These are phyloP conservation scores for Mucuna pruriens DNA, from an alignment of 306 rosid species.

Conservation along the genomic window DNA sequence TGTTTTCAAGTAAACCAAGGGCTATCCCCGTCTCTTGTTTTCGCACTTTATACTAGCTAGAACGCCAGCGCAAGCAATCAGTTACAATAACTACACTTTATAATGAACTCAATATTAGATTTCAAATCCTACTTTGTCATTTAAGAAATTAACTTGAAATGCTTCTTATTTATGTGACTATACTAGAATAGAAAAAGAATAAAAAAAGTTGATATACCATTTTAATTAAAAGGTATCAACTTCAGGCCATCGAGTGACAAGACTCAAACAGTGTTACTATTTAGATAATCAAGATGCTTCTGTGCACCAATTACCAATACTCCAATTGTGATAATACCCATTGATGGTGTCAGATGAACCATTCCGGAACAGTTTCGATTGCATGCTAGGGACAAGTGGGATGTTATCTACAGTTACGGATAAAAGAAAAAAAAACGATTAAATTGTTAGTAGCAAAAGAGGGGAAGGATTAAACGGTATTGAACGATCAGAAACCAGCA, in stretches of 20 bases:
- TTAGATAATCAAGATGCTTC: background rate
- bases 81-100: background rate
- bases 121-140: background rate
- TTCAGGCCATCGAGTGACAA: background rate
- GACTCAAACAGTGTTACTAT: background rate
- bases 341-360: background rate
- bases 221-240: background rate
- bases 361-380: background rate
- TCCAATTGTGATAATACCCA: background rate
- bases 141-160: background rate
- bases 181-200: too few relatives aligned
- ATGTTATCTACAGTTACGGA: background rate
- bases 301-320: background rate
- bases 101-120: background rate
- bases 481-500: background rate
- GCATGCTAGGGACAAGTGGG: background rate
- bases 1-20: constrained; percentile 43
- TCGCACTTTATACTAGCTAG: background rate
- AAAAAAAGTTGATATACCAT: background rate
- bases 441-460: background rate
- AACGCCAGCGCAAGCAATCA: background rate
- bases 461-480: background rate
- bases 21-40: background rate
- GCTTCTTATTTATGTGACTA: background rate
- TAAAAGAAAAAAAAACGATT: background rate